Evolutionary conservation across 306 rosid genomes (phyloP), one percentile per base, ranked within the genome.

Genomic region (Corylus heterophylla): DNA sequence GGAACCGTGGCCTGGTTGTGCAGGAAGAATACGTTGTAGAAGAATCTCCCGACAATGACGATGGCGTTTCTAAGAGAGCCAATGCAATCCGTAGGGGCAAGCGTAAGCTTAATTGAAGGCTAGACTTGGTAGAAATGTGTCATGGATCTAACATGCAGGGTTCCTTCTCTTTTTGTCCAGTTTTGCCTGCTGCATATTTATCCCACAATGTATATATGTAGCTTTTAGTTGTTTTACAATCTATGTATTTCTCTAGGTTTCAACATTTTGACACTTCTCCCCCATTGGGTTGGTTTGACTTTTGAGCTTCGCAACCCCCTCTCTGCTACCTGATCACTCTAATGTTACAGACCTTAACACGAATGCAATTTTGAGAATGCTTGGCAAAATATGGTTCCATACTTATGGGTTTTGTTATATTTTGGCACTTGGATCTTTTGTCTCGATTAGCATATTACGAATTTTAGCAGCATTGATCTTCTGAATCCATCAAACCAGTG

Each of bases 1-100:
- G 93, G 44, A 93, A 93, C 35, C 84, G 91, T 20, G 95, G 91
- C 63, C 79, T 69, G 70, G 85, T 92, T 74, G 66, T 89, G 66
- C 92, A 79, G 54, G 90, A 89, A 54, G 89, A 85, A 71, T 25
- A 77, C 56, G 63, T 90, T 62, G 92, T 79, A 4, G 87, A 90
- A 81, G 91, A 90, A 44, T 84, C 89, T 50, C 93, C 93, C 12
- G 88, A 85, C 29, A 52, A 78, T 17, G 83, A 78, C 5, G 86
- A 74, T 14, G 86, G 70, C 25, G 4, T 52, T 63, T 76, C 81
- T 63, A 73, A 79, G 25, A 78, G 79, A 68, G 80, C 76, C 27
- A 76, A 79, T 79, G 85, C 87, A 51, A 69, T 86, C 47, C 78
- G 89, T 55, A 83, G 89, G 84, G 85, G 91, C 72, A 85, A 77